Base-by-base conservation (phyloP, 2,329 filamentous ascomycete genomes). In the Zelopaecilomyces penicillatus region DNA sequence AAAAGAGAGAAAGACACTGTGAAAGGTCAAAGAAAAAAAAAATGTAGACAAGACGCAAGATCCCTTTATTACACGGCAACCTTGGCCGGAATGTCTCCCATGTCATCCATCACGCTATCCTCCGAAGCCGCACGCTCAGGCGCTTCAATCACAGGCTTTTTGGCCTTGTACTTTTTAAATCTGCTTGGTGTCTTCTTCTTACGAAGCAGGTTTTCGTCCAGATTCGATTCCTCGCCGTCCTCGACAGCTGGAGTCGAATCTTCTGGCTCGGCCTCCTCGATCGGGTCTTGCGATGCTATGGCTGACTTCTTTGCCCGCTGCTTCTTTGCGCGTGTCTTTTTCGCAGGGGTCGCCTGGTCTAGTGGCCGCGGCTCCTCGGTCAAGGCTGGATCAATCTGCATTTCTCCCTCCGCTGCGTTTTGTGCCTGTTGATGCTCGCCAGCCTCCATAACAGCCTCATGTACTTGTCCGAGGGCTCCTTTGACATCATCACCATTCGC, bases 81-180 rank as follows among this genome's bases (percentile, higher is more conserved):
- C 34, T 37, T 46, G 7, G 62, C 61, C 5, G 66, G 67, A 35
- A 70, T 52, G 45, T 70, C 67, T 43, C 69, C 66, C 67, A 70
- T 68, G 37, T 69, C 67, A 31, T 69, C 66, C 64, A 69, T 67
- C 10, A 58, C 57, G 33, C 63, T 65, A 26, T 62, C 61, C 4
- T 57, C 62, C 10, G 52, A 55, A 9, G 56, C 46, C 39, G 36
- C 35, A n/a, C 49, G 46, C 9, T 37, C 9, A 19, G 44, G 39
- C 11, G 36, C 12, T 8, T 42, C 39, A 34, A 43, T 29, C 9
- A 44, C 44, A 4, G 47, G 43, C 30, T 49, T 48, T 12, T 46
- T 52, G 12, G 40, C 42, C 2, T 44, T 44, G 3, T 47, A 39
- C 30, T 59, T 48, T 39, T 54, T 59, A 46, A 55, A 57, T 46